phyloP scores from a whole-genome alignment of 352 stramenopile species.

The Albugo laibachii region DNA sequence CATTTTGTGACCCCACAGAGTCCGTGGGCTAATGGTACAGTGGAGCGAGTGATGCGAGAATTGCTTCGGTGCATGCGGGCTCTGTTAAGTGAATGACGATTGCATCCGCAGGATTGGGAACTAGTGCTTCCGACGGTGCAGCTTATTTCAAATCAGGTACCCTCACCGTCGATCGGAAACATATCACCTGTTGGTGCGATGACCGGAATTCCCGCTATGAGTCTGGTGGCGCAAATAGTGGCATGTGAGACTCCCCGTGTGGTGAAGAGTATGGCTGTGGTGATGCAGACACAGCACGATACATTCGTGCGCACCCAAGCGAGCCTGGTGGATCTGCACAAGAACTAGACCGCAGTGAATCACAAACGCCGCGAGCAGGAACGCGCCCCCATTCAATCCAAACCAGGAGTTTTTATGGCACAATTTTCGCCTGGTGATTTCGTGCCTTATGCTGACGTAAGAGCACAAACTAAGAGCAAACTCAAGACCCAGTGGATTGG shows the following conservation, averaged over 20 bases:
- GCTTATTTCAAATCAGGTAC: constrained; percentile 3
- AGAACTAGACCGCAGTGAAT: neutral
- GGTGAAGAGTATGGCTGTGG: neutral
- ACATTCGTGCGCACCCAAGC: neutral
- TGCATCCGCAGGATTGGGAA: no score
- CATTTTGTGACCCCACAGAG: no score
- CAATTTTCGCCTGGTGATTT: neutral
- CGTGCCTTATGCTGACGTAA: neutral
- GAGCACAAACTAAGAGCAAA: neutral
- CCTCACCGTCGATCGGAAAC: constrained; percentile 1
- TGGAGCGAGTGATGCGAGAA: no score
- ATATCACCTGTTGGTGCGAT: constrained; percentile 2
- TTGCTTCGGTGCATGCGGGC: no score
- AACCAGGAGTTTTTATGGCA: no score
- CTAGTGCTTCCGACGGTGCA: no score
- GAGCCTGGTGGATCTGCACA: neutral
- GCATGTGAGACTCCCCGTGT: neutral
- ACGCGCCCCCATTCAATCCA: no score
- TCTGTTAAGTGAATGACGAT: no score
- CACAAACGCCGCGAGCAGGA: neutral
- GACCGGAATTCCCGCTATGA: constrained; percentile 1
- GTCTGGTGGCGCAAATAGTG: neutral
- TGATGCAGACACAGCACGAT: neutral
- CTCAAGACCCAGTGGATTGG: neutral
- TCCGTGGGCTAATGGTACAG: no score